These are phyloP conservation scores for Osmanthus fragrans DNA, from an alignment of 257 asterid species.

Conservation along the genomic window DNA sequence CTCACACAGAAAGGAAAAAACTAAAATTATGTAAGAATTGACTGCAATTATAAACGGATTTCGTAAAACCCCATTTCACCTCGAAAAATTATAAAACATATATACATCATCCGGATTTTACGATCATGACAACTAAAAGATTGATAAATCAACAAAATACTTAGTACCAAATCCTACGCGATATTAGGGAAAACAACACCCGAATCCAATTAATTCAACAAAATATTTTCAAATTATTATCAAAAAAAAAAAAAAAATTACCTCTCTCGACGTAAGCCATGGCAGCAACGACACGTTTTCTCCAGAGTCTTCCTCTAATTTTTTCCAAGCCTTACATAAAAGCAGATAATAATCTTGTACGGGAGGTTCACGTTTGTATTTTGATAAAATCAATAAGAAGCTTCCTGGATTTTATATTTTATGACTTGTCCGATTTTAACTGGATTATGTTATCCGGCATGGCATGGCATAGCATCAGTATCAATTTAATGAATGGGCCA, in stretches of 20 bases:
- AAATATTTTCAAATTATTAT: not conserved
- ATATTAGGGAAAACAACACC: slow-evolving; percentile 3
- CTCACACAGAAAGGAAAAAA: no score
- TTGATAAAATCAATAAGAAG: not conserved
- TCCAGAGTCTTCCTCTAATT: slow-evolving; percentile 26
- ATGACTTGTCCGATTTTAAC: no score
- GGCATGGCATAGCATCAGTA: no score
- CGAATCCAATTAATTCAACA: not conserved
- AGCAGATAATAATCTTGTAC: not conserved
- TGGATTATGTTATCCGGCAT: no score
- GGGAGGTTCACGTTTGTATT: not conserved
- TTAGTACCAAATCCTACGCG: not conserved
- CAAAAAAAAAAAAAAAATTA: slow-evolving; percentile 7
- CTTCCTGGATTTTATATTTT: no score
- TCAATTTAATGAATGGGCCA: no score
- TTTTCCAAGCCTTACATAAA: slow-evolving; percentile 7
- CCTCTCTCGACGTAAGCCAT: slow-evolving; percentile 91
- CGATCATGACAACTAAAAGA: not conserved
- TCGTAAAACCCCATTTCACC: no score
- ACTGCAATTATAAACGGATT: no score
- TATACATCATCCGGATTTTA: not conserved
- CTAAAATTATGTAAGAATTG: no score
- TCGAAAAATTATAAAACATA: not conserved
- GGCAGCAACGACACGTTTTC: slow-evolving; percentile 26
- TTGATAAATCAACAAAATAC: slow-evolving; percentile 13